Base-by-base conservation (phyloP, 495 filamentous ascomycete species). In the Tuber magnatum region DNA sequence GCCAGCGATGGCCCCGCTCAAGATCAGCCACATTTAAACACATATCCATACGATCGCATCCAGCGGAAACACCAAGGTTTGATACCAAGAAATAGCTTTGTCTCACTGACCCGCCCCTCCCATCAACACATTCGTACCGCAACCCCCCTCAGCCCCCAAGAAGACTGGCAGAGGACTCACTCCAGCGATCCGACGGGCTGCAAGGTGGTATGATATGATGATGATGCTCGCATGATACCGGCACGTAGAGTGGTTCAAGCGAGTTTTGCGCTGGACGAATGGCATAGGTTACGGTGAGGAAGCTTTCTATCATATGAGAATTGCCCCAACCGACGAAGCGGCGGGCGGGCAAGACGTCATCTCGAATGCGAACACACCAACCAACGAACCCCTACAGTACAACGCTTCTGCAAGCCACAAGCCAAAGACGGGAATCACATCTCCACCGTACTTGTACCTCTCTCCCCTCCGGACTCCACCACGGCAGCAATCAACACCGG, bases 221-320 rank as follows among this genome's bases (percentile, higher is more conserved):
- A n/a, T n/a, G n/a, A 9, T 40, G 42, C 42, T 39, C 28, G 18
- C n/a, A n/a, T n/a, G n/a, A n/a, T 28, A 56, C 51, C 18, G 16
- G 24, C 46, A 3, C 24, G 56, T 65, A 35, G 56, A 35, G 56
- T n/a, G 28, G 28, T 35, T 35, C 56, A 68, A 61, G 44, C 70
- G 72, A 79, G 44, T 69, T 70, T 44, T 79, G 77, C 32, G 76
- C 77, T 79, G 77, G 77, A 79, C 77, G 40, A 79, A 79, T 78
- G 65, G 70, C 72, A 71, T 61, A n/a, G n/a, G n/a, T n/a, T n/a
- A 9, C 39, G 7, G 39, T 40, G 7, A 46, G 70, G 56, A 44
- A 46, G 28, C 72, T 70, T 35, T 61, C 69, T 43, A 70, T n/a
- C n/a, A n/a, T n/a, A n/a, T 71, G 69, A 72, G 69, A 16, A 46